Base-by-base conservation (phyloP, 140 eudicot genomes). In the Oenanthe javanica region DNA sequence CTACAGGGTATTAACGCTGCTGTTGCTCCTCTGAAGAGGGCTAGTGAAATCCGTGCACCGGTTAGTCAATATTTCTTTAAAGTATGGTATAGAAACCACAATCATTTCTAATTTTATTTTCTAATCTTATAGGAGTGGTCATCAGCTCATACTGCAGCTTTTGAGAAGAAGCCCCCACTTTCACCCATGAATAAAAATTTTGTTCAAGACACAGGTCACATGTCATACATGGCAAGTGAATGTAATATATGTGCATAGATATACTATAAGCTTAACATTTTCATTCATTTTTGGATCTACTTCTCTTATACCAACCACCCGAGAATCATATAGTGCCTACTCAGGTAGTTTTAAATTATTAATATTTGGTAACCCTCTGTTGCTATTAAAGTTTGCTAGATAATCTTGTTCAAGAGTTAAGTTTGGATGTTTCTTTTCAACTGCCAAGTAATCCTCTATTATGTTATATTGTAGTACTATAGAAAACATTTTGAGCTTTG, bases 111-210 rank as follows among this genome's bases (percentile, higher is more conserved):
- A 51, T 73, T 59, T 21, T 77, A 72, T 43, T 76, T n/a, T 18
- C 80, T 75, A 18, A 76, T 55, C 64, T 46, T 66, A 70, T 81
- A 88, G 89, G 83, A 80, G 13, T 25, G 66, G 55, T 38, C 75
- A 25, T 57, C 80, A 38, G 66, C 84, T 40, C 78, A 80, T 57
- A 76, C 72, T 55, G 77, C 79, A 47, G 21, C 79, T 13, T 69
- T 76, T 55, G 80, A 78, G n/a, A 83, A 38, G 40, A 71, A 81
- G 78, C 90, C 88, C 13, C 88, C 88, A 7, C 83, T 83, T 75
- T 77, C 88, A 79, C 90, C 90, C 9, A 36, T 78, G 79, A 76
- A 81, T 31, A 84, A 55, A 75, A 45, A 80, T 19, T 72, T 76
- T 75, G 85, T 49, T 80, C 82, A 85, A 43, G 82, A 75, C 64